Evolutionary conservation across 768 basidiomycete genomes (phyloP).

Genomic region (Panaeolus cyanescens): DNA sequence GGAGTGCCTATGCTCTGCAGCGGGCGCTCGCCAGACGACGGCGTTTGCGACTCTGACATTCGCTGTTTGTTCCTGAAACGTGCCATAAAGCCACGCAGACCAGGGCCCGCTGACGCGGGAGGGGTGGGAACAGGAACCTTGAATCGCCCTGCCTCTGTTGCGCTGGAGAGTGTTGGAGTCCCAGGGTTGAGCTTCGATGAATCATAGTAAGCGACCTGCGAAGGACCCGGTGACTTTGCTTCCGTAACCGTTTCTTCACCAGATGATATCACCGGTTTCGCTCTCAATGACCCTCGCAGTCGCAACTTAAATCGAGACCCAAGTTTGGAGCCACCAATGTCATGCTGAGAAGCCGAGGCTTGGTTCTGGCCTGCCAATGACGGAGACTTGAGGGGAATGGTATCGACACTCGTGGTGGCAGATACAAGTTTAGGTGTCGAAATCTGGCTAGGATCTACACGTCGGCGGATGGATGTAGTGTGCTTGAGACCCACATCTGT

Average conservation of each 20-base stretch:
- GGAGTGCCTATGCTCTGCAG: constrained; percentile 24
- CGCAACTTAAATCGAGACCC: constrained; percentile 69
- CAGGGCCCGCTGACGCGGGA: constrained; percentile 73
- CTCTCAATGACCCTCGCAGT: constrained; percentile 67
- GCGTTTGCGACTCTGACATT: constrained; percentile 27
- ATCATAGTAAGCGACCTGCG: constrained; percentile 44
- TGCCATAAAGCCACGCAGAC: constrained; percentile 80
- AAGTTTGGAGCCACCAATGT: constrained; percentile 55
- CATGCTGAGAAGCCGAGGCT: constrained; percentile 33
- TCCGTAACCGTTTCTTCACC: constrained; percentile 55
- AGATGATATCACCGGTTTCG: constrained; percentile 41
- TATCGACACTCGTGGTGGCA: constrained; percentile 68
- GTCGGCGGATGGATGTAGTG: constrained; percentile 49
- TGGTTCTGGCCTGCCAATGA: constrained; percentile 32
- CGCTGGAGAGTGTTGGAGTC: constrained; percentile 37
- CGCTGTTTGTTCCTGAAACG: constrained; percentile 64
- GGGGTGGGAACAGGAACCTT: constrained; percentile 60
- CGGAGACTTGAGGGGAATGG: constrained; percentile 60
- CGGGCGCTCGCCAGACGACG: constrained; percentile 26
- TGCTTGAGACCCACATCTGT: constrained; percentile 36
- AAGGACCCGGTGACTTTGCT: constrained; percentile 35
- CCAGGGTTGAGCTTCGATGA: constrained; percentile 38
- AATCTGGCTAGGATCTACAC: constrained; percentile 64
- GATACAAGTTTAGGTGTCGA: constrained; percentile 66
- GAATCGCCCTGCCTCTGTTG: constrained; percentile 53